Percentiles rank a stretch among this genome's conserved stretches.
These are phyloP conservation scores for Carpinus viminea DNA, from an alignment of 306 rosid species.

Conservation along the genomic window DNA sequence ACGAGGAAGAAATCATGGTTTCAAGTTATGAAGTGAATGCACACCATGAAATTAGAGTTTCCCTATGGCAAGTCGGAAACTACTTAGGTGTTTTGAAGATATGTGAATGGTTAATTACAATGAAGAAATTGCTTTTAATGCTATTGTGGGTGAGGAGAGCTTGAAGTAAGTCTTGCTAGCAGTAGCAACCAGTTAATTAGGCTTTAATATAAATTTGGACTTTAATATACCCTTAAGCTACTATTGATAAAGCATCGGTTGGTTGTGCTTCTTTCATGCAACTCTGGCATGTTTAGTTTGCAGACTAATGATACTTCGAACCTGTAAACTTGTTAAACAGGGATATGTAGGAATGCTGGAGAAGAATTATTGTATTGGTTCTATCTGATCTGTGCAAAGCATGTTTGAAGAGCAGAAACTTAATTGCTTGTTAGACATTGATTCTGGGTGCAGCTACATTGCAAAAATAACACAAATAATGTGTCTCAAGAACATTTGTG, in stretches of 20 bases:
- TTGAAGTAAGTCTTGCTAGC: neutral
- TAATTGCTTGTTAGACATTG: neutral
- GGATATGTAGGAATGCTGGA: neutral
- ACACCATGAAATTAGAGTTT: neutral
- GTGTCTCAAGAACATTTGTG: neutral
- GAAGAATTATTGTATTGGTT: neutral
- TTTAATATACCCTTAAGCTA: neutral
- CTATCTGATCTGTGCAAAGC: neutral
- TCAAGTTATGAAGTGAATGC: neutral
- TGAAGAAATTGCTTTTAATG: neutral
- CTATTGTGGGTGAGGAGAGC: neutral
- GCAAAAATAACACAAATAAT: neutral
- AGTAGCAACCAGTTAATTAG: neutral
- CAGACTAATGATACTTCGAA: neutral
- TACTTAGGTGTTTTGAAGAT: neutral
- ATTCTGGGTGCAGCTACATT: neutral
- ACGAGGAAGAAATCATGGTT: neutral
- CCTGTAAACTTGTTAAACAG: neutral
- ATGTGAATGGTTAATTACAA: neutral
- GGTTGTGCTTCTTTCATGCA: neutral
- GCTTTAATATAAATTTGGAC: neutral
- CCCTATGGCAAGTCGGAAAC: neutral
- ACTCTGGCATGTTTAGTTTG: neutral
- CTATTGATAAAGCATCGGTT: neutral
- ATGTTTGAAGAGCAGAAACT: neutral